Evolutionary conservation across 306 rosid genomes (phyloP).

Genomic region (Acmispon strigosus): DNA sequence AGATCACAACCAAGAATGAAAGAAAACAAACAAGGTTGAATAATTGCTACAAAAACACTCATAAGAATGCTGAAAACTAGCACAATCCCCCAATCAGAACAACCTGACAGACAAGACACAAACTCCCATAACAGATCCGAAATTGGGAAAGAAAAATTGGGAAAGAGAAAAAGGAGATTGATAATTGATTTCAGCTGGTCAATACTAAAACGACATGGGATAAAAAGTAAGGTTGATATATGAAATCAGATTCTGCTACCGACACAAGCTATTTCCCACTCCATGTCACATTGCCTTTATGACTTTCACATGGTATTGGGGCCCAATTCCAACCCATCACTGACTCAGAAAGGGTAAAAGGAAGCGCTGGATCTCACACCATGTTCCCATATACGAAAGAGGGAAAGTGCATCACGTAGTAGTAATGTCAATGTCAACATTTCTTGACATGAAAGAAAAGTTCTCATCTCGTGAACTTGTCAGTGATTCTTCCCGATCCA

Average conservation of each 20-base stretch:
- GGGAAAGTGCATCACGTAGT: not conserved
- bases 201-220: conserved; percentile 25
- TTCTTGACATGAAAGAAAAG: conserved; percentile 54
- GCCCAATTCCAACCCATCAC: conserved; percentile 35
- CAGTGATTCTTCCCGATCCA: conserved; percentile 32
- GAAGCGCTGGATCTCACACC: conserved; percentile 36
- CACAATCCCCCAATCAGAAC: conserved; percentile 2
- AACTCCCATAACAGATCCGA: conserved; percentile 34
- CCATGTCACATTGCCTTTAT: conserved; percentile 30
- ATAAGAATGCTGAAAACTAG: not conserved
- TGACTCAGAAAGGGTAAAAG: conserved; percentile 10
- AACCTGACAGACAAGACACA: conserved; percentile 11
- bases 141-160: not conserved
- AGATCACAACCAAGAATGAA: conserved; percentile 6
- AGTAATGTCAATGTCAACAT: conserved; percentile 20
- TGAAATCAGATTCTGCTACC: conserved; percentile 48
- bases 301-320: conserved; percentile 50
- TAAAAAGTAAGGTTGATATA: conserved; percentile 14
- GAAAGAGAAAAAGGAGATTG: not conserved
- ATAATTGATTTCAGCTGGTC: conserved; percentile 25
- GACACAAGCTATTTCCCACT: conserved; percentile 37
- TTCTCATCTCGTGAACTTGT: conserved; percentile 22
- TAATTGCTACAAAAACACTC: conserved; percentile 1
- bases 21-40: not conserved
- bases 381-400: conserved; percentile 21